phyloP scores from a whole-genome alignment of 345 rosid species.

The Citrus reticulata region DNA sequence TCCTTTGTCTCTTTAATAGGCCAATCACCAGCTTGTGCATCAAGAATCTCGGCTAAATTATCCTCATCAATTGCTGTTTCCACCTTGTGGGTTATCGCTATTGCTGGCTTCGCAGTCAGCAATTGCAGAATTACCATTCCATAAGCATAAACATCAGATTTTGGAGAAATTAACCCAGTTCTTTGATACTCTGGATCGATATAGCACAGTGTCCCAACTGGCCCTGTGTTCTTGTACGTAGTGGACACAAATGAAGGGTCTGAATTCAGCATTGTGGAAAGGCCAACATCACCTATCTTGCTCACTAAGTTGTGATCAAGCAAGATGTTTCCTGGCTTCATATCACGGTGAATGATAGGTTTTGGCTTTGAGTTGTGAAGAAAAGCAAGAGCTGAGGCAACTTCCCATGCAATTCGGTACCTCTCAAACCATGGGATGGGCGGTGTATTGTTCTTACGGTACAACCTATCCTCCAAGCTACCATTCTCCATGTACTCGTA shows the following conservation, averaged over 20 bases:
- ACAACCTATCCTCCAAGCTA: slow-evolving; percentile 69
- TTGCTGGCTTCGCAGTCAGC: slow-evolving; percentile 73
- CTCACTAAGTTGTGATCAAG: slow-evolving; percentile 75
- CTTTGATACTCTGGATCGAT: slow-evolving; percentile 93
- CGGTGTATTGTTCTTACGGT: slow-evolving; percentile 35
- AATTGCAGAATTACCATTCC: slow-evolving; percentile 83
- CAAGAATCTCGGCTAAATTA: slow-evolving; percentile 47
- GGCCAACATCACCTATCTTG: slow-evolving; percentile 94
- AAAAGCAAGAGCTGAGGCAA: slow-evolving; percentile 74
- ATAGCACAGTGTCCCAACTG: slow-evolving; percentile 79
- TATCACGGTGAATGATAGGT: slow-evolving; percentile 81
- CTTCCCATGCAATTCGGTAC: slow-evolving; percentile 81
- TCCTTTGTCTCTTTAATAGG: slow-evolving; percentile 67
- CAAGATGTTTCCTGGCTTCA: slow-evolving; percentile 87
- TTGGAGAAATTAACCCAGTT: slow-evolving; percentile 66
- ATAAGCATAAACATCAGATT: slow-evolving; percentile 78
- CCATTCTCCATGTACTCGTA: slow-evolving; percentile 92
- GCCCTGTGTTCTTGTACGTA: slow-evolving; percentile 50
- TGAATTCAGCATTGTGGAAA: slow-evolving; percentile 51
- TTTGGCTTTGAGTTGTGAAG: slow-evolving; percentile 78
- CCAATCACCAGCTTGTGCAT: slow-evolving; percentile 73
- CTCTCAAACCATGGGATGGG: slow-evolving; percentile 84
- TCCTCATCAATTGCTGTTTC: slow-evolving; percentile 56
- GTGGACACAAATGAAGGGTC: slow-evolving; percentile 34
- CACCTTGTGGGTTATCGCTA: slow-evolving; percentile 56